Evolutionary conservation across 2,329 filamentous ascomycete genomes (phyloP).

Genomic region (Podosphaera aphanis): DNA sequence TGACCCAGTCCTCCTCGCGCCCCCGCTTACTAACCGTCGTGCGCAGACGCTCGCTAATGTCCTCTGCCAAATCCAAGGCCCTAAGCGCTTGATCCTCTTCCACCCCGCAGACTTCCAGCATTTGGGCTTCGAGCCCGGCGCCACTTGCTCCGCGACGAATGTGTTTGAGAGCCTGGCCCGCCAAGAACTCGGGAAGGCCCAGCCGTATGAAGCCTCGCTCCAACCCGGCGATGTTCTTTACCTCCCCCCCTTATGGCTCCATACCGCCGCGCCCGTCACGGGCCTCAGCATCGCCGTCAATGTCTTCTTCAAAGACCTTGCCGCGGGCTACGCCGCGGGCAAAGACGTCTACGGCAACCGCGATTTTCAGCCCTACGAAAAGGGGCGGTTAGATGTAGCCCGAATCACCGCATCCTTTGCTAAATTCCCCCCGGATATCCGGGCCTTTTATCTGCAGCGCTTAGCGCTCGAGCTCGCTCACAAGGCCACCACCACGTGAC

Average conservation of each 20-base stretch:
- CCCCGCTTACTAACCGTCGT: slow-evolving; percentile 5
- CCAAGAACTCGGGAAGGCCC: slow-evolving; percentile 23
- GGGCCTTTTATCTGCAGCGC: slow-evolving; percentile 52
- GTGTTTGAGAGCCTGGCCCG: slow-evolving; percentile 32
- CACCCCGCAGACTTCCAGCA: slow-evolving; percentile 50
- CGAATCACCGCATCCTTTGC: slow-evolving; percentile 42
- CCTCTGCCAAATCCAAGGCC: slow-evolving; percentile 54
- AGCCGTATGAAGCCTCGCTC: slow-evolving; percentile 43
- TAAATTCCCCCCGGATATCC: slow-evolving; percentile 38
- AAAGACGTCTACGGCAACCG: slow-evolving; percentile 75
- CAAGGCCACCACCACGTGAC: background rate
- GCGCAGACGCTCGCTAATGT: slow-evolving; percentile 80
- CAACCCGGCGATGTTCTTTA: slow-evolving; percentile 55
- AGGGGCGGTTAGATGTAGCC: slow-evolving; percentile 47
- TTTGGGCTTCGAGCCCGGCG: slow-evolving; percentile 49
- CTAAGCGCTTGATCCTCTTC: slow-evolving; percentile 53
- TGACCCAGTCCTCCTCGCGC: background rate
- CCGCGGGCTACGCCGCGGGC: slow-evolving; percentile 44
- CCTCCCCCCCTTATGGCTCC: slow-evolving; percentile 65
- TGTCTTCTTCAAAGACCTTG: slow-evolving; percentile 58
- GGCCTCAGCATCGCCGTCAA: slow-evolving; percentile 59
- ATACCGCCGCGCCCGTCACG: slow-evolving; percentile 40
- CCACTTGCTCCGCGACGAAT: slow-evolving; percentile 58
- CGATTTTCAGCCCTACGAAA: slow-evolving; percentile 66
- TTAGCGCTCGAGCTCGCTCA: slow-evolving; percentile 40